These are phyloP conservation scores for Neocatenulostroma microsporum DNA, from an alignment of 2,329 filamentous ascomycete genomes.

Conservation along the genomic window DNA sequence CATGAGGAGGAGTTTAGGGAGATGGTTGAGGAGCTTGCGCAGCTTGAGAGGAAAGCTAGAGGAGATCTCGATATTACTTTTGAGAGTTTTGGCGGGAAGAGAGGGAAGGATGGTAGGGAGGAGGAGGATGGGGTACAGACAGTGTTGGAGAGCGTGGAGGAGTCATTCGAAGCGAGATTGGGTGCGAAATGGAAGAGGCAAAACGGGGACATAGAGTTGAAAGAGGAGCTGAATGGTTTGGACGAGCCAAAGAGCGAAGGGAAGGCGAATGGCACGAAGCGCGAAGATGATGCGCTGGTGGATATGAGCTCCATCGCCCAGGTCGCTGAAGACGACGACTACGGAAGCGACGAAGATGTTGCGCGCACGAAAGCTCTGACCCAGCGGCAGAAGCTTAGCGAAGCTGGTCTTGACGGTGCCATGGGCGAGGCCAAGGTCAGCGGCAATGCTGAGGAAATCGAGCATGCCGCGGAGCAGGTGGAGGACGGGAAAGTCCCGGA, in stretches of 20 bases:
- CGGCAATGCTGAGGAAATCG: constrained; percentile 13
- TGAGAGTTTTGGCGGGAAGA: constrained; percentile 54
- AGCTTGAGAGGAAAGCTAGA: constrained; percentile 51
- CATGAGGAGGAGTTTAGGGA: constrained; percentile 77
- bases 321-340: constrained; percentile 37
- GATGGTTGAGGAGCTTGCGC: constrained; percentile 55
- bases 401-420: constrained; percentile 13
- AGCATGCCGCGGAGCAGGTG: constrained; percentile 14
- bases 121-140: constrained; percentile 60
- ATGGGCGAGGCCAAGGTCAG: constrained; percentile 18
- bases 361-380: constrained; percentile 27
- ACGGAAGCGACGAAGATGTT: constrained; percentile 38
- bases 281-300: constrained; percentile 45
- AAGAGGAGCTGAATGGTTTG: constrained; percentile 8
- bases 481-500: constrained; percentile 9
- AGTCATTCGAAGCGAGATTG: constrained; percentile 60
- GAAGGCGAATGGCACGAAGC: constrained; percentile 6
- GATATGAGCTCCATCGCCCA: constrained; percentile 55
- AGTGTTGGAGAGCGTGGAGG: constrained; percentile 72
- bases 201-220: constrained; percentile 5
- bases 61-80: constrained; percentile 47
- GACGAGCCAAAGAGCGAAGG: constrained; percentile 7
- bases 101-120: constrained; percentile 48
- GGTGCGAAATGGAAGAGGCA: constrained; percentile 1
- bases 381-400: constrained; percentile 21